Conservation (phyloP, 371 early-diverging fungal genomes). For the Gilbertella persicaria region DNA sequence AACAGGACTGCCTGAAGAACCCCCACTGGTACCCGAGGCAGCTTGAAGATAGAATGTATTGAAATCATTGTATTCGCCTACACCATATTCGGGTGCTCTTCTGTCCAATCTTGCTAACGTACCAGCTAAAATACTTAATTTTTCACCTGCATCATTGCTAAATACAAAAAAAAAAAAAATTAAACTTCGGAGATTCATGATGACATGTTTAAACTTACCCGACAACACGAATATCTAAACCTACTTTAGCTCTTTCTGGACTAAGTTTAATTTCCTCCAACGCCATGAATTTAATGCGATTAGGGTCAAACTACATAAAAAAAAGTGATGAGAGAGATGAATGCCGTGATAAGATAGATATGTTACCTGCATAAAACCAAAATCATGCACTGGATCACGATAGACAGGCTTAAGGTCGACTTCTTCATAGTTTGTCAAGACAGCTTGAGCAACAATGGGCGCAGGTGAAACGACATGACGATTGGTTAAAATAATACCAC, state of each 20-base stretch:
- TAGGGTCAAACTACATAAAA: conserved; percentile 75
- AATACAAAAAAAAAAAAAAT: neutral
- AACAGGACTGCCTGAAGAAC: conserved; percentile 73
- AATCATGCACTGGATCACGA: conserved; percentile 89
- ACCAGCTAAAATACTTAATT: conserved; percentile 77
- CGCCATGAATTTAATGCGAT: conserved; percentile 72
- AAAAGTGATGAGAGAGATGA: neutral
- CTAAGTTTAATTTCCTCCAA: conserved; percentile 71
- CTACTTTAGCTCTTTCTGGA: conserved; percentile 81
- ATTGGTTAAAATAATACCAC: conserved; percentile 88
- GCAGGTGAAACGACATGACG: conserved; percentile 89
- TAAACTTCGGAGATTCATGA: conserved; percentile 1
- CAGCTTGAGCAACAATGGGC: conserved; percentile 83
- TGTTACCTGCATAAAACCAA: conserved; percentile 67
- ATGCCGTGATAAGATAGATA: neutral
- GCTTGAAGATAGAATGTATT: conserved; percentile 75
- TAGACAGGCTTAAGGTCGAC: conserved; percentile 82
- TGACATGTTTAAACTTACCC: conserved; percentile 43
- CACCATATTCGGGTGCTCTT: conserved; percentile 35
- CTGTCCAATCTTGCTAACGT: conserved; percentile 80
- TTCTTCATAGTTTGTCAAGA: conserved; percentile 89
- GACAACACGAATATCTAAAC: conserved; percentile 83
- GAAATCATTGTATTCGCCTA: conserved; percentile 73
- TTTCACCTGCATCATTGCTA: conserved; percentile 84
- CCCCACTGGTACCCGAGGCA: conserved; percentile 68